A percentile compares a stretch with the other conserved stretches of the same genome.
These are phyloP conservation scores for Tetrapisispora fleetii DNA, from an alignment of 805 yeast species.

Conservation along the genomic window DNA sequence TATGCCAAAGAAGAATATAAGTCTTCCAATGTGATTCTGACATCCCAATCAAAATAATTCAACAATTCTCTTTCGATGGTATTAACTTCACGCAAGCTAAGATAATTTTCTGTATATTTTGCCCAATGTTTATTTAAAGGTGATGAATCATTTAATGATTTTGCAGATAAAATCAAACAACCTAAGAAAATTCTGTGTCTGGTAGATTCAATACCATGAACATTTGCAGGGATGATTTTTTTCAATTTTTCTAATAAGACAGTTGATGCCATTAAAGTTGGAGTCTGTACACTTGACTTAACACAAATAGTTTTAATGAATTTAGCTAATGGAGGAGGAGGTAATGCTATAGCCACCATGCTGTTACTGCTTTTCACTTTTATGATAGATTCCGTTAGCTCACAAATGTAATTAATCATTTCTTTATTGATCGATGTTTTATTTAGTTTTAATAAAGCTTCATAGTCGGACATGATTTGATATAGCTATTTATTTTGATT, in stretches of 20 bases:
- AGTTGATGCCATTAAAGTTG: constrained; percentile 87
- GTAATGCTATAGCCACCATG: constrained; percentile 9
- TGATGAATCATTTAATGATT: constrained; percentile 81
- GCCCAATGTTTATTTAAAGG: constrained; percentile 97
- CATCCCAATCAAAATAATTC: constrained; percentile 74
- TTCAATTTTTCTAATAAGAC: constrained; percentile 75
- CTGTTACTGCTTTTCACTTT: constrained; percentile 13
- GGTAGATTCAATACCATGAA: constrained; percentile 86
- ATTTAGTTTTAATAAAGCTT: constrained; percentile 23
- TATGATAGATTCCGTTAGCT: constrained; percentile 23
- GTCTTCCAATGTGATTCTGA: constrained; percentile 60
- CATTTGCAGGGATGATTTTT: constrained; percentile 70
- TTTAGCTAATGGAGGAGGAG: constrained; percentile 38
- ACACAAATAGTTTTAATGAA: constrained; percentile 68
- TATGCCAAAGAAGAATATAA: constrained; percentile 57
- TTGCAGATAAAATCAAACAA: constrained; percentile 78
- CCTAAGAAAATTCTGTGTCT: constrained; percentile 88
- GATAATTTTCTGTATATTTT: constrained; percentile 75
- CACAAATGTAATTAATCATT: constrained; percentile 22
- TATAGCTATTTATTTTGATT: not conserved
- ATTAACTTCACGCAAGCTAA: constrained; percentile 70
- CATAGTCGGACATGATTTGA: constrained; percentile 14
- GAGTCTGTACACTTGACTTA: constrained; percentile 86
- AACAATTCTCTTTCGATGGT: constrained; percentile 83
- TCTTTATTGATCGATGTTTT: constrained; percentile 21